Evolutionary conservation across 495 filamentous ascomycete genomes (phyloP).

Genomic region (Rostrohypoxylon terebratum): DNA sequence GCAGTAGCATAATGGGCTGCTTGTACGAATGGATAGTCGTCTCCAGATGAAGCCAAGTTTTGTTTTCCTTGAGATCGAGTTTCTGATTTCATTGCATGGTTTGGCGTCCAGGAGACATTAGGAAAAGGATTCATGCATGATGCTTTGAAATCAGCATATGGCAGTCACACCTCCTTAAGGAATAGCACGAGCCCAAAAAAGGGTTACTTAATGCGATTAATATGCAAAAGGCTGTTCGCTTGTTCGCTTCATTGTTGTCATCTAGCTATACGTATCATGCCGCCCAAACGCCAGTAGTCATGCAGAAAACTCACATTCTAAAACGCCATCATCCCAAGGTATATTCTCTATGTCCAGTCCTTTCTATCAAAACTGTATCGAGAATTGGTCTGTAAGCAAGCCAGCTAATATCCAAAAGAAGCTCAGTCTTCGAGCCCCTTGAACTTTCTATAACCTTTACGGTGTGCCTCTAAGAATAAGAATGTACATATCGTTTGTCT

Average conservation of each 20-base stretch:
- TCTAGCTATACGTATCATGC: constrained; percentile 5
- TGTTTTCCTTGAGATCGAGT: constrained; percentile 11
- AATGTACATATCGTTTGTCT: constrained; percentile 95
- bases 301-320: constrained; percentile 25
- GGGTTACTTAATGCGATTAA: background rate
- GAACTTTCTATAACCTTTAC: constrained; percentile 70
- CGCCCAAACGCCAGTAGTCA: constrained; percentile 31
- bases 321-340: constrained; percentile 39
- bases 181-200: background rate
- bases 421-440: constrained; percentile 59
- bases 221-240: constrained; percentile 11
- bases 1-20: background rate
- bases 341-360: constrained; percentile 36
- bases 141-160: background rate
- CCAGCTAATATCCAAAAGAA: constrained; percentile 3
- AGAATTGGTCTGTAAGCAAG: constrained; percentile 12
- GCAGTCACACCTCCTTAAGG: background rate
- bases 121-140: constrained; percentile 15
- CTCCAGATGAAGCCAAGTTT: constrained; percentile 8
- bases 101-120: constrained; percentile 40
- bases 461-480: constrained; percentile 92
- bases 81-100: constrained; percentile 24
- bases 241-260: background rate
- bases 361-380: constrained; percentile 34
- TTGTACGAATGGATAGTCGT: constrained; percentile 32